A percentile compares a stretch with the other conserved stretches of the same genome.
These are phyloP conservation scores for Fusarium sp. DNA, from an alignment of 2,329 filamentous ascomycete genomes.

Conservation along the genomic window DNA sequence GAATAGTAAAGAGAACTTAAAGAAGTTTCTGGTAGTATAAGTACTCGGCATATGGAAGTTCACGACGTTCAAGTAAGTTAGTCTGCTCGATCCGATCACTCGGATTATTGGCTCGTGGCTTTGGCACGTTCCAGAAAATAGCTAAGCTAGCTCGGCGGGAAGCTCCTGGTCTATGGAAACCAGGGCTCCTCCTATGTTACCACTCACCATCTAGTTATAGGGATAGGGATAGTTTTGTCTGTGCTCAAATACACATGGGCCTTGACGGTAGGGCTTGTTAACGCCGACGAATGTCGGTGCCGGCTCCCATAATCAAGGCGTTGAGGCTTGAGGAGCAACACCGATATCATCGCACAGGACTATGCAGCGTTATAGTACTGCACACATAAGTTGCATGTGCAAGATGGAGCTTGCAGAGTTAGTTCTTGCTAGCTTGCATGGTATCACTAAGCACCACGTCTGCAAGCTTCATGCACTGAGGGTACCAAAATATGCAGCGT, in stretches of 20 bases:
- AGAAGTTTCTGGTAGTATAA: background rate
- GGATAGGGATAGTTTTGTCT: conserved; percentile 16
- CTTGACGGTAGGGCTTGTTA: background rate
- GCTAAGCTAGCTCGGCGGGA: conserved; percentile 9
- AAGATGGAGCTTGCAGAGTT: conserved; percentile 13
- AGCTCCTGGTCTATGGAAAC: conserved; percentile 22
- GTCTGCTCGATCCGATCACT: background rate
- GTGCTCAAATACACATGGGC: background rate
- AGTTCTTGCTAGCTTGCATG: conserved; percentile 12
- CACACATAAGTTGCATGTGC: conserved; percentile 17
- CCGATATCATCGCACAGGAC: conserved; percentile 32
- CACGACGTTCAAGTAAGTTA: background rate
- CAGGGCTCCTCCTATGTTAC: conserved; percentile 13
- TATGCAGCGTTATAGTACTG: conserved; percentile 11
- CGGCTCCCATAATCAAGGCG: background rate
- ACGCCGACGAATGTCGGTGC: conserved; percentile 14
- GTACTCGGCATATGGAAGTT: background rate
- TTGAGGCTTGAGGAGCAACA: conserved; percentile 25
- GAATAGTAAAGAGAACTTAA: background rate
- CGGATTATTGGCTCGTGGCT: conserved; percentile 4
- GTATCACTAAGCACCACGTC: conserved; percentile 9
- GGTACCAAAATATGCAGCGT: conserved; percentile 31
- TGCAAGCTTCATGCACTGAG: conserved; percentile 13
- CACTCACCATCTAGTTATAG: conserved; percentile 6
- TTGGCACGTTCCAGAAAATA: conserved; percentile 16